Evolutionary conservation across 805 yeast genomes (phyloP).

Genomic region (Cyberlindnera mycetangii): DNA sequence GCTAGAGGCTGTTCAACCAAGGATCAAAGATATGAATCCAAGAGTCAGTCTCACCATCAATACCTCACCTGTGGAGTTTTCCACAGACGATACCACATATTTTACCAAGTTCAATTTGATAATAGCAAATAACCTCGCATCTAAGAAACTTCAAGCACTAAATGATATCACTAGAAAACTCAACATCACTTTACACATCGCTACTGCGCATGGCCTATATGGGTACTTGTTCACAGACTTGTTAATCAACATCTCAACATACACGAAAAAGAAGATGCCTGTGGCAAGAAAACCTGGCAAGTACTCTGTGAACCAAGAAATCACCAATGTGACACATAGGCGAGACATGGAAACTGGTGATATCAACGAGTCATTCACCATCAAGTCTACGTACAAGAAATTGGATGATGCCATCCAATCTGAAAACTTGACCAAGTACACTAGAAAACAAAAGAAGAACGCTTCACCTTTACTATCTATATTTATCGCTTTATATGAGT

Average conservation of each 20-base stretch:
- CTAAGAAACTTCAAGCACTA: conserved; percentile 40
- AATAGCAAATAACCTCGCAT: conserved; percentile 65
- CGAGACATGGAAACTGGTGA: conserved; percentile 35
- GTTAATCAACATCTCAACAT: conserved; percentile 54
- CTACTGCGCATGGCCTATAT: conserved; percentile 74
- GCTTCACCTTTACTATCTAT: conserved; percentile 56
- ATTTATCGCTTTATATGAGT: conserved; percentile 57
- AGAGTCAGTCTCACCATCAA: conserved; percentile 60
- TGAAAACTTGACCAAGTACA: conserved; percentile 24
- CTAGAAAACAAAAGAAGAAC: conserved; percentile 41
- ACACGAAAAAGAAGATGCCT: conserved; percentile 49
- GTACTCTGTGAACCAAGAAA: conserved; percentile 39
- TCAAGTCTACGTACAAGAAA: conserved; percentile 36
- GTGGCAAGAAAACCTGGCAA: conserved; percentile 51
- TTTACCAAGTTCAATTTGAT: conserved; percentile 62
- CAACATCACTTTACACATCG: conserved; percentile 62
- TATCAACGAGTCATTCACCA: conserved; percentile 34
- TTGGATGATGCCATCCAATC: conserved; percentile 35
- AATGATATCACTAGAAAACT: conserved; percentile 55
- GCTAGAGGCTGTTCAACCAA: conserved; percentile 49
- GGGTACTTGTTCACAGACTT: conserved; percentile 83
- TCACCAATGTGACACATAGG: conserved; percentile 36
- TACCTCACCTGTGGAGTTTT: conserved; percentile 25
- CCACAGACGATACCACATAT: conserved; percentile 31
- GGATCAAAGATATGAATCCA: conserved; percentile 74